phyloP scores from a whole-genome alignment of 2,329 filamentous ascomycete genomes.

The Phaeosphaeriaceae sp. region DNA sequence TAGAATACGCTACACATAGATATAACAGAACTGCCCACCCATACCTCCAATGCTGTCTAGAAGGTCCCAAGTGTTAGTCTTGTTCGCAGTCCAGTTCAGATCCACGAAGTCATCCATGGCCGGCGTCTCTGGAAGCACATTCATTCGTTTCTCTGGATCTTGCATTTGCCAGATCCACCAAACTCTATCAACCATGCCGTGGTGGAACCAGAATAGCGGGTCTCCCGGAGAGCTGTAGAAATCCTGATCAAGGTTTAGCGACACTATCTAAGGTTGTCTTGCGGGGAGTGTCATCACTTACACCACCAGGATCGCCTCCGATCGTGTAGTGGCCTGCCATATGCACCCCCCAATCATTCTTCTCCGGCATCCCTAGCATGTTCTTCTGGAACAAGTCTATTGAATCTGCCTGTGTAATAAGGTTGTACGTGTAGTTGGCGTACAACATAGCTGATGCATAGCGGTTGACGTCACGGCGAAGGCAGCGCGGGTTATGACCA shows the following conservation, averaged over 20 bases:
- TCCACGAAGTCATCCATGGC: conserved; percentile 26
- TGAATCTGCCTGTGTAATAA: conserved; percentile 31
- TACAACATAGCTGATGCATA: conserved; percentile 30
- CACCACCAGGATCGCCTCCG: conserved; percentile 28
- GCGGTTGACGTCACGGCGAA: conserved; percentile 46
- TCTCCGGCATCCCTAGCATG: conserved; percentile 48
- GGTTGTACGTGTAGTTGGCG: conserved; percentile 27
- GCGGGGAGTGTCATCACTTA: background rate
- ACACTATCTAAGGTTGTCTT: too few relatives aligned
- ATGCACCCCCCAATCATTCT: conserved; percentile 51
- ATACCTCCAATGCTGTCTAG: conserved; percentile 28
- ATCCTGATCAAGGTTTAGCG: conserved; percentile 20
- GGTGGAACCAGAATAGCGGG: conserved; percentile 49
- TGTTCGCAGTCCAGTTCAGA: conserved; percentile 26
- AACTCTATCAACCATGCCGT: conserved; percentile 55
- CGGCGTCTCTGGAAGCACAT: conserved; percentile 26
- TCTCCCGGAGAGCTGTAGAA: conserved; percentile 56
- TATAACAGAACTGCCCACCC: conserved; percentile 31
- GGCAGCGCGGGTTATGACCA: conserved; percentile 46
- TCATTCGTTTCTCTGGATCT: conserved; percentile 39
- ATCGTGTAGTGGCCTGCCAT: conserved; percentile 55
- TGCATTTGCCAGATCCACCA: conserved; percentile 60
- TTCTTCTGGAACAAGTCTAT: conserved; percentile 43
- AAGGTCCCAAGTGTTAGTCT: conserved; percentile 26
- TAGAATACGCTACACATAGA: conserved; percentile 22